phyloP scores from a whole-genome alignment of 2,329 filamentous ascomycete genomes.

The Verticillium alfalfae region DNA sequence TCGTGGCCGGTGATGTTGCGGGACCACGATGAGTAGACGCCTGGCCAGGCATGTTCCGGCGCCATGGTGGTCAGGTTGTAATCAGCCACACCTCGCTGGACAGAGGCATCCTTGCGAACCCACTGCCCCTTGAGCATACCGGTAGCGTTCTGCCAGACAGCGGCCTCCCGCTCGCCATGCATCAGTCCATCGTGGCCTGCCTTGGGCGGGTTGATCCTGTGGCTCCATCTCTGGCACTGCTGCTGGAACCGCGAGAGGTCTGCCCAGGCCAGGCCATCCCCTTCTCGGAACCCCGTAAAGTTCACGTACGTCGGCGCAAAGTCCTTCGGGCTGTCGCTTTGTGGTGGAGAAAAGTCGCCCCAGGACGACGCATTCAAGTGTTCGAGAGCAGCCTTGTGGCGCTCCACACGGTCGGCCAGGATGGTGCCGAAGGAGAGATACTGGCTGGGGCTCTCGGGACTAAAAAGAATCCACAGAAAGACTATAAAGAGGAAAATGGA shows the following conservation, averaged over 20 bases:
- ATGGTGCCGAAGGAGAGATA: constrained; percentile 16
- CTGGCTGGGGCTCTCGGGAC: constrained; percentile 22
- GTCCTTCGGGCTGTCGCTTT: constrained; percentile 7
- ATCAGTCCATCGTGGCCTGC: constrained; percentile 31
- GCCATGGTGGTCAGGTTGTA: constrained; percentile 62
- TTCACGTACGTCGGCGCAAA: constrained; percentile 48
- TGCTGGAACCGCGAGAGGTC: constrained; percentile 62
- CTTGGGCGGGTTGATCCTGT: constrained; percentile 40
- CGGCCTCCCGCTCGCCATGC: constrained; percentile 28
- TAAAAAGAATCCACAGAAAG: constrained; percentile 37
- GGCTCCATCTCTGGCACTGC: constrained; percentile 57
- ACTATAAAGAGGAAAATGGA: constrained; percentile 34
- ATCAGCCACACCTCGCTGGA: constrained; percentile 36
- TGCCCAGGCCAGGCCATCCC: constrained; percentile 75
- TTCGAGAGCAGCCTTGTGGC: constrained; percentile 45
- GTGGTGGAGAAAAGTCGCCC: constrained; percentile 53
- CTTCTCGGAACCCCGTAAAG: constrained; percentile 69
- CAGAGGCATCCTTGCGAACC: constrained; percentile 52
- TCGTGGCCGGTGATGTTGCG: constrained; percentile 73
- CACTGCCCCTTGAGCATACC: constrained; percentile 74
- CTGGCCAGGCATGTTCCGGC: constrained; percentile 61
- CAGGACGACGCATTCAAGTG: constrained; percentile 51
- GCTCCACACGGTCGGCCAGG: constrained; percentile 39
- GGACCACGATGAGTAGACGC: constrained; percentile 55
- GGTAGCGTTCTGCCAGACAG: constrained; percentile 73